These are phyloP conservation scores for Bryoglossum gracile DNA, from an alignment of 495 filamentous ascomycete genomes.

Conservation along the genomic window DNA sequence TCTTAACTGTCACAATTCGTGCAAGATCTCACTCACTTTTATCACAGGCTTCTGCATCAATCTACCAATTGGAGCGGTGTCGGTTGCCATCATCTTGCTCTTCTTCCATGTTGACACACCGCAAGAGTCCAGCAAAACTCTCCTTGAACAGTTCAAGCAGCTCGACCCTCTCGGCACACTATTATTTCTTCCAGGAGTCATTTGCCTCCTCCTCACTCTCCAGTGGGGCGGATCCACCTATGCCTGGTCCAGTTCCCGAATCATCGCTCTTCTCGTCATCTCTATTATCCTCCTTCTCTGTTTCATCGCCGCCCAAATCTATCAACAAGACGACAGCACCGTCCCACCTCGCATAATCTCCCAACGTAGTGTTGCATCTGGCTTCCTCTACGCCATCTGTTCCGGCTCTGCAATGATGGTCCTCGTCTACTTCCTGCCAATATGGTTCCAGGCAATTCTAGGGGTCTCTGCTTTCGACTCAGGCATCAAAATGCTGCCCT, in stretches of 20 bases:
- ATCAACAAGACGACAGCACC: neutral
- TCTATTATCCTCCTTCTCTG: slow-evolving; percentile 33
- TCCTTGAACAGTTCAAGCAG: neutral
- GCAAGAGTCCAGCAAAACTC: neutral
- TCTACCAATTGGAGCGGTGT: neutral
- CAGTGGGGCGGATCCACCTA: slow-evolving; percentile 51
- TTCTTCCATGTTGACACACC: neutral
- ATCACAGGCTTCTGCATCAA: slow-evolving; percentile 50
- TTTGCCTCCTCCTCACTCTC: slow-evolving; percentile 43
- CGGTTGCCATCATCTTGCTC: neutral
- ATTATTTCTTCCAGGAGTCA: neutral
- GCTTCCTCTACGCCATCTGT: neutral
- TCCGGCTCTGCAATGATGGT: neutral
- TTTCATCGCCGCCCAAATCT: slow-evolving; percentile 33
- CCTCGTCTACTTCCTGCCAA: neutral
- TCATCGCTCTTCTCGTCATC: slow-evolving; percentile 39
- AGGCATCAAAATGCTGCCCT: neutral
- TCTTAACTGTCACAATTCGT: no score
- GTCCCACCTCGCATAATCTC: neutral
- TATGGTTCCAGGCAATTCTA: neutral
- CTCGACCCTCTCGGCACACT: neutral
- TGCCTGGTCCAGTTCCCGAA: slow-evolving; percentile 37
- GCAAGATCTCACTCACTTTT: neutral
- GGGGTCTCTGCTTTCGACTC: neutral
- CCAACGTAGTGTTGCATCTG: neutral